Conservation (phyloP, 2,329 filamentous ascomycete genomes). For the Diaporthe citri region DNA sequence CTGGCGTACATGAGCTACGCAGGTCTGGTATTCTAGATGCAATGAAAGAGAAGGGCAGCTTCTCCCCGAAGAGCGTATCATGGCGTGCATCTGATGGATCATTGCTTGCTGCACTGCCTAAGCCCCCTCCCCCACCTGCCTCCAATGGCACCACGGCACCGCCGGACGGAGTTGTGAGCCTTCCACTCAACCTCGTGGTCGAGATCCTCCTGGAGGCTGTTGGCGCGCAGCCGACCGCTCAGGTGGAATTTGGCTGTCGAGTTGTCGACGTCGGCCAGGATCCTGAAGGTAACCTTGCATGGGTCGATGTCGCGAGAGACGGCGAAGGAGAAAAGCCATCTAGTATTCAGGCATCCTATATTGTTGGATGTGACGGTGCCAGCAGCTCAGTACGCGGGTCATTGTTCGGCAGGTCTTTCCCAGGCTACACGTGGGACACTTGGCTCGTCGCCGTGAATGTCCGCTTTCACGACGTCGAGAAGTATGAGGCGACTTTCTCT, state of each 20-base stretch:
- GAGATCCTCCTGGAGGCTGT: slow-evolving; percentile 51
- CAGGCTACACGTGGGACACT: slow-evolving; percentile 59
- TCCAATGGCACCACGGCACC: not conserved
- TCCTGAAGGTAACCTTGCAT: slow-evolving; percentile 38
- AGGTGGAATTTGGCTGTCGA: slow-evolving; percentile 52
- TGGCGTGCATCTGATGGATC: slow-evolving; percentile 40
- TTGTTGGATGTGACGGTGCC: slow-evolving; percentile 57
- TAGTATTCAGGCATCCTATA: slow-evolving; percentile 51
- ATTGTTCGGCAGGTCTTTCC: slow-evolving; percentile 55
- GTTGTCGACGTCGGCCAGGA: slow-evolving; percentile 51
- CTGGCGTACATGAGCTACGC: slow-evolving; percentile 35
- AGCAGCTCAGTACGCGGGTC: slow-evolving; percentile 50
- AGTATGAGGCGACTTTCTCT: not conserved
- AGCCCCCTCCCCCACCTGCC: not conserved
- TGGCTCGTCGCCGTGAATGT: slow-evolving; percentile 64
- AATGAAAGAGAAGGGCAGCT: slow-evolving; percentile 33
- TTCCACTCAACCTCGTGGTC: slow-evolving; percentile 55
- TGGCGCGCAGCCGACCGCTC: slow-evolving; percentile 45
- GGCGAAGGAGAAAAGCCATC: slow-evolving; percentile 33
- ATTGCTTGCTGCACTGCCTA: slow-evolving; percentile 26
- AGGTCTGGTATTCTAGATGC: slow-evolving; percentile 38
- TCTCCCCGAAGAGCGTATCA: slow-evolving; percentile 28
- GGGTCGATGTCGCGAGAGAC: slow-evolving; percentile 43
- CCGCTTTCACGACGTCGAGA: slow-evolving; percentile 68
- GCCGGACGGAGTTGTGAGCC: slow-evolving; percentile 50